These are phyloP conservation scores for Sporothrix pseudoabietina DNA, from an alignment of 2,329 filamentous ascomycete species.

Conservation along the genomic window DNA sequence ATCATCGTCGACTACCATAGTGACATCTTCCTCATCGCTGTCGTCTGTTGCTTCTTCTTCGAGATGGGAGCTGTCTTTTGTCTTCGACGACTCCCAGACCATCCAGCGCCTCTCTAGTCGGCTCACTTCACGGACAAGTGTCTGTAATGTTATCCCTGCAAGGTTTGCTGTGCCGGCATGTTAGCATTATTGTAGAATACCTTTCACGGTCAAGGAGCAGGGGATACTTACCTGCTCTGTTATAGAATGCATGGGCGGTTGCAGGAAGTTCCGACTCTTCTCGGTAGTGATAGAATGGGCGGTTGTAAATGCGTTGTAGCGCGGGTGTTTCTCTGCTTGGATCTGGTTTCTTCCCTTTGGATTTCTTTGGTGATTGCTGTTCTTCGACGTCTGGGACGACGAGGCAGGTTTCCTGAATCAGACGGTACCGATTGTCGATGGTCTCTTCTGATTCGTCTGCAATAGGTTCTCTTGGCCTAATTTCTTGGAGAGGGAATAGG, in stretches of 20 bases:
- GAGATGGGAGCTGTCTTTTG: not conserved
- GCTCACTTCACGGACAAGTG: slow-evolving; percentile 43
- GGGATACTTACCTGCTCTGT: slow-evolving; percentile 42
- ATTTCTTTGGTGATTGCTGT: not conserved
- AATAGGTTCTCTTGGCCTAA: slow-evolving; percentile 22
- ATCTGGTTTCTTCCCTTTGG: not conserved
- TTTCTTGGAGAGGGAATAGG: slow-evolving; percentile 29
- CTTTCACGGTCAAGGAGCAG: no score
- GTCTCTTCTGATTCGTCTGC: slow-evolving; percentile 32
- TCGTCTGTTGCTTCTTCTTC: not conserved
- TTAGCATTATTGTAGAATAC: not conserved
- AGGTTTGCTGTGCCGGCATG: slow-evolving; percentile 35
- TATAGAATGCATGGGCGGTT: slow-evolving; percentile 47
- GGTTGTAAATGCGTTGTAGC: not conserved
- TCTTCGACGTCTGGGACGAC: not conserved
- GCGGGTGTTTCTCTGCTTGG: not conserved
- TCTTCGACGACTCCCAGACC: slow-evolving; percentile 38
- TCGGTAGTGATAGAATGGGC: slow-evolving; percentile 42
- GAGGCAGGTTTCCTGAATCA: slow-evolving; percentile 29
- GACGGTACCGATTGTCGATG: slow-evolving; percentile 26
- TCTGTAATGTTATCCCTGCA: slow-evolving; percentile 43
- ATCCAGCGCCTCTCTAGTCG: slow-evolving; percentile 45
- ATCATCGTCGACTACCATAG: not conserved
- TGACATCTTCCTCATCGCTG: slow-evolving; percentile 6
- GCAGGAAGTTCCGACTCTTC: slow-evolving; percentile 48